A percentile compares a stretch with the other conserved stretches of the same genome.
Evolutionary conservation across 2,329 filamentous ascomycete genomes (phyloP).

Genomic region (Fusarium coicis): DNA sequence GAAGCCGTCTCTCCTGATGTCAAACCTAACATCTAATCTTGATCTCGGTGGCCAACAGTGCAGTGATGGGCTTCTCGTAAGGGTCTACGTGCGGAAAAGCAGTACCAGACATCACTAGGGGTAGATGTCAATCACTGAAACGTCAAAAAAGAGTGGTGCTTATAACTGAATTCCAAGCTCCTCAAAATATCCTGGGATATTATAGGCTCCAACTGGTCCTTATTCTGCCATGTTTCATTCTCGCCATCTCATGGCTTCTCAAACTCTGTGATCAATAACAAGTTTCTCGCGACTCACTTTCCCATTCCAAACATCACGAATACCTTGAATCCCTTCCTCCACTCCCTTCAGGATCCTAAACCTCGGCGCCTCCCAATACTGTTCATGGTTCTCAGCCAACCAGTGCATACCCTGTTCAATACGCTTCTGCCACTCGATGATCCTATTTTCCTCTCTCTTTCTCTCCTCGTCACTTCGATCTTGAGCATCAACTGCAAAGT

Average conservation of each 20-base stretch:
- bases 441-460: background rate
- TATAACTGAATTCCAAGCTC: accelerated
- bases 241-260: accelerated
- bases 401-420: background rate
- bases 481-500: background rate
- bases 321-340: conserved; percentile 2
- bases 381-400: background rate
- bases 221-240: background rate
- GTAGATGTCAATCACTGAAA: background rate
- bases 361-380: background rate
- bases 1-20: accelerated
- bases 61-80: background rate
- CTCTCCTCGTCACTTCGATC: background rate
- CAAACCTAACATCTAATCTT: accelerated
- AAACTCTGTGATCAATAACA: background rate
- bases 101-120: too few relatives aligned
- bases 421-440: background rate
- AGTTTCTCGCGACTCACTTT: conserved; percentile 10
- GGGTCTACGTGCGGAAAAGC: too few relatives aligned
- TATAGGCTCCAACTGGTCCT: accelerated
- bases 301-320: conserved; percentile 4
- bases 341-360: background rate
- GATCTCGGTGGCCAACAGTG: too few relatives aligned
- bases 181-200: accelerated
- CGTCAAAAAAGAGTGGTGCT: background rate